Evolutionary conservation across 192 early-diverging fungal genomes (phyloP).

Genomic region (Gonapodya prolifera): DNA sequence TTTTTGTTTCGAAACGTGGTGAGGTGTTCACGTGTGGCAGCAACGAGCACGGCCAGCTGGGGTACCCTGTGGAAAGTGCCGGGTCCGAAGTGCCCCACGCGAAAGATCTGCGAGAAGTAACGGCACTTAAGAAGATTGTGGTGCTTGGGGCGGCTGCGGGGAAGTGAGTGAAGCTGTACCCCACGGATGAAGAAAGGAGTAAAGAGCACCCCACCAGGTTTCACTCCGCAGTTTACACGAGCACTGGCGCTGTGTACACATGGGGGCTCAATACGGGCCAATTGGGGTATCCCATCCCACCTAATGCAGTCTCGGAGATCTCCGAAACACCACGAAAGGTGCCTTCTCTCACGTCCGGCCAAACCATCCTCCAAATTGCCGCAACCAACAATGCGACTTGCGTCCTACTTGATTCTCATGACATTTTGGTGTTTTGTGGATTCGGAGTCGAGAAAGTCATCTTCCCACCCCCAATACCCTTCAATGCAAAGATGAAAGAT

Average conservation of each 20-base stretch:
- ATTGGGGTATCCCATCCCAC: conserved; percentile 27
- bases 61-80: conserved; percentile 8
- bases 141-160: background rate
- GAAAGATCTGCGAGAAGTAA: background rate
- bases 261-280: conserved; percentile 66
- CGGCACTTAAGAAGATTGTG: background rate
- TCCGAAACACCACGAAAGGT: conserved; percentile 12
- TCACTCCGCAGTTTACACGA: conserved; percentile 53
- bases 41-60: conserved; percentile 54
- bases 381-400: conserved; percentile 57
- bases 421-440: conserved; percentile 44
- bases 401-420: conserved; percentile 35
- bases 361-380: conserved; percentile 36
- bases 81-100: background rate
- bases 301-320: background rate
- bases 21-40: conserved; percentile 51
- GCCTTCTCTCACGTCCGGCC: conserved; percentile 38
- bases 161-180: background rate
- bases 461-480: conserved; percentile 19
- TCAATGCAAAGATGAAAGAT: background rate
- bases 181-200: too few relatives aligned
- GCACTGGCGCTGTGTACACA: conserved; percentile 39
- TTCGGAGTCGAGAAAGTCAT: conserved; percentile 33
- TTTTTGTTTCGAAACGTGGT: conserved; percentile 41
- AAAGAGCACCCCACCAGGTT: conserved; percentile 50